Evolutionary conservation across 768 basidiomycete genomes (phyloP).

Genomic region (Agrocybe pediades): DNA sequence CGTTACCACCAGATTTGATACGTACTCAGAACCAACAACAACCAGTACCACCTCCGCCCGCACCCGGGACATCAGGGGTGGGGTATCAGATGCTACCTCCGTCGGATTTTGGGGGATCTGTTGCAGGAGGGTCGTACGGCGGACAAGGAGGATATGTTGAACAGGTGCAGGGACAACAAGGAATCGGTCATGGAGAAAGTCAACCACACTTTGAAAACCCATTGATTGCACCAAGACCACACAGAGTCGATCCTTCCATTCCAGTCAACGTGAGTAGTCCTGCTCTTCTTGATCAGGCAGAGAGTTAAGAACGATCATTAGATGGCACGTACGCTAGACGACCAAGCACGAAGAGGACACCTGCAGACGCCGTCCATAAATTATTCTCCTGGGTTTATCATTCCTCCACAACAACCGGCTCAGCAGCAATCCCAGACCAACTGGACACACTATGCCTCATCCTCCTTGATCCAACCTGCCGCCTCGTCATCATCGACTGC

Average conservation of each 20-base stretch:
- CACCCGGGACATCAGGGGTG: no score
- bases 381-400: background rate
- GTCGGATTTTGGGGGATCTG: background rate
- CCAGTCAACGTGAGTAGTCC: conserved; percentile 2
- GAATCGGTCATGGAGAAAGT: background rate
- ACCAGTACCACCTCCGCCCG: no score
- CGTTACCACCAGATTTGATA: conserved; percentile 5
- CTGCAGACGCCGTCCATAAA: conserved; percentile 3
- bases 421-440: conserved; percentile 14
- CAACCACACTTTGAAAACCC: conserved; percentile 54
- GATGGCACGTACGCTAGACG: conserved; percentile 69
- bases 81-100: background rate
- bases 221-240: conserved; percentile 67
- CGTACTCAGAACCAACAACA: background rate
- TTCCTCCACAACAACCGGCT: conserved; percentile 4
- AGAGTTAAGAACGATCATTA: conserved; percentile 22
- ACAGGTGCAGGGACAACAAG: background rate
- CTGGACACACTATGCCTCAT: conserved; percentile 21
- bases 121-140: no score
- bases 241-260: conserved; percentile 22
- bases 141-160: no score
- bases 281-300: background rate
- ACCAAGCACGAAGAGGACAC: conserved; percentile 29
- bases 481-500: conserved; percentile 24
- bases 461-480: conserved; percentile 12